Base-by-base conservation (phyloP, 352 stramenopile species). In the Globisporangium perplexum region DNA sequence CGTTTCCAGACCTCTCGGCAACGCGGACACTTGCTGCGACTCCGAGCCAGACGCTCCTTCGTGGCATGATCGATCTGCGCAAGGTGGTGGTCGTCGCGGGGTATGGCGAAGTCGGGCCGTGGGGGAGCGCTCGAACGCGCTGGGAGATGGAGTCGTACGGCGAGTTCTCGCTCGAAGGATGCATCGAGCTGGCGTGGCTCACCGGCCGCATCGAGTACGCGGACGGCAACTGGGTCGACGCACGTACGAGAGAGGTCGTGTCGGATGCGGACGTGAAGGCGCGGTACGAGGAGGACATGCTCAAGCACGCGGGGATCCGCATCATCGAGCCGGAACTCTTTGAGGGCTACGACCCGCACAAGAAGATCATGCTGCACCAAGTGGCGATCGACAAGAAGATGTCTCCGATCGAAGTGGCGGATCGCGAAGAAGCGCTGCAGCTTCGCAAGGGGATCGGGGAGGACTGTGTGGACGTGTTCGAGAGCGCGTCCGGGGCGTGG, bases 91-190 rank as follows among this genome's bases (percentile, higher is more conserved):
- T 96, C 5, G 72, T 95, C n/a, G 72, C 76, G 31, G 86, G 86
- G 42, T 96, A 90, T 52, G 86, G 86, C 35, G 86, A 96, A 64
- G 81, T 96, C 20, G 82, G 86, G 43, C 86, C 86, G 42, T 96
- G 77, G 74, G 86, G 86, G 28, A 95, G 88, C 53, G 72, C 83
- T 17, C 85, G 85, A 24, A 94, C 85, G 24, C 80, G 83, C 7
- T 96, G 86, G 86, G 86, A 96, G 68, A 95, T 96, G 80, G 86
- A 96, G 61, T 90, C 81, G 49, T 95, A 76, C 63, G 86, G 86
- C 44, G 74, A 93, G 59, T 94, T 96, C 59, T 96, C 86, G 26
- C 59, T 96, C 15, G 85, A 96, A 81, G 86, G 86, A 20, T 88
- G 80, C 55, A 90, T 96, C 48, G 86, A 96, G 55, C 50, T 96